Conservation (phyloP, 495 filamentous ascomycete genomes). For the Aspergillus mulundensis region DNA sequence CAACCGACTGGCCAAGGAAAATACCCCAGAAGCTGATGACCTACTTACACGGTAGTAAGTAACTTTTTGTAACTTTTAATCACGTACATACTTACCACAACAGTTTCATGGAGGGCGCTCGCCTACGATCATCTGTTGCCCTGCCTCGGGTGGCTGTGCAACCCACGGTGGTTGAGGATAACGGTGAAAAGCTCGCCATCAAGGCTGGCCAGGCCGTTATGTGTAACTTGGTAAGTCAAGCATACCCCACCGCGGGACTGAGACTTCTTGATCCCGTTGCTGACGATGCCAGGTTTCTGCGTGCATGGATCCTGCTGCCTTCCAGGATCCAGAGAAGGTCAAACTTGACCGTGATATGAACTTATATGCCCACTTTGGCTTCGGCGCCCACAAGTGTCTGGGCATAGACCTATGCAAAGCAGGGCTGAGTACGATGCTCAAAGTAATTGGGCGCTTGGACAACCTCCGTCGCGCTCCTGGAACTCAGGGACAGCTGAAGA, state of each 20-base stretch:
- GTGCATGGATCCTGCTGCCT: slow-evolving; percentile 52
- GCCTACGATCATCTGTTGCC: slow-evolving; percentile 52
- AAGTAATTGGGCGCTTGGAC: slow-evolving; percentile 47
- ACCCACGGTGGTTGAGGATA: slow-evolving; percentile 38
- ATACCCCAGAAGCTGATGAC: slow-evolving; percentile 44
- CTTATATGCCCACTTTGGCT: slow-evolving; percentile 61
- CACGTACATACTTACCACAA: slow-evolving; percentile 12
- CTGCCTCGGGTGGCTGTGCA: slow-evolving; percentile 46
- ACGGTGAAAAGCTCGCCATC: slow-evolving; percentile 36
- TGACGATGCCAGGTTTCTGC: slow-evolving; percentile 36
- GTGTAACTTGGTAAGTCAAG: slow-evolving; percentile 43
- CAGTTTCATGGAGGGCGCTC: slow-evolving; percentile 58
- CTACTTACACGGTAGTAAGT: slow-evolving; percentile 43
- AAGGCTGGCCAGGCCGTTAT: slow-evolving; percentile 45
- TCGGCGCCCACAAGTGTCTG: slow-evolving; percentile 56
- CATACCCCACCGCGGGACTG: background rate
- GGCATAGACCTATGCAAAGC: slow-evolving; percentile 53
- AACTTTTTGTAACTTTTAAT: background rate
- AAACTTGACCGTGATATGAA: slow-evolving; percentile 60
- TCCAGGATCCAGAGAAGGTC: slow-evolving; percentile 63
- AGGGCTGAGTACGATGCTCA: slow-evolving; percentile 60
- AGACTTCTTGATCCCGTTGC: background rate
- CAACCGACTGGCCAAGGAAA: slow-evolving; percentile 46
- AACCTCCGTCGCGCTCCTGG: slow-evolving; percentile 61
- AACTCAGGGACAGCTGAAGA: slow-evolving; percentile 65